Conservation (phyloP, 805 yeast genomes). For the Candida patagonica region DNA sequence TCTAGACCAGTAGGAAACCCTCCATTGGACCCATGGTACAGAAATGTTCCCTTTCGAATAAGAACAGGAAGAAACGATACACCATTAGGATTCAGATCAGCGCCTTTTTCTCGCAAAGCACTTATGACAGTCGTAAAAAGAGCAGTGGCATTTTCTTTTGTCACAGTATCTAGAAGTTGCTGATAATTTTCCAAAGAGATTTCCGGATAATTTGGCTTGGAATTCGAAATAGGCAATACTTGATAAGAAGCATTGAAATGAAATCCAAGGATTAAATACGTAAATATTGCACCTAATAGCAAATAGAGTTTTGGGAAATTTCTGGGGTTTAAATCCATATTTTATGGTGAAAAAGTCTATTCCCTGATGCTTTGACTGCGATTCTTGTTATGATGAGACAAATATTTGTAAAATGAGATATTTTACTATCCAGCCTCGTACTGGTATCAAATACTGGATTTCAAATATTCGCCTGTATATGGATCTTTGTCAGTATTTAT, state of each 20-base stretch:
- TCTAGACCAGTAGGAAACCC: conserved; percentile 39
- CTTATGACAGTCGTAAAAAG: conserved; percentile 43
- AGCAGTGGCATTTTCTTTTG: conserved; percentile 6
- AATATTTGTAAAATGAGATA: too few species aligned
- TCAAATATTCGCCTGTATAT: too few species aligned
- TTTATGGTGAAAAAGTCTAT: too few species aligned
- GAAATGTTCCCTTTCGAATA: conserved; percentile 34
- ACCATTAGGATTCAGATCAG: conserved; percentile 4
- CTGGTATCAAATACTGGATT: too few species aligned
- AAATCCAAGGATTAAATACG: background rate
- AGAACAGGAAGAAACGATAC: conserved; percentile 6
- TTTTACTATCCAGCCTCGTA: too few species aligned
- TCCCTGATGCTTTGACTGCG: too few species aligned
- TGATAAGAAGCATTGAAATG: background rate
- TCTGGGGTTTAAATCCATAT: too few species aligned
- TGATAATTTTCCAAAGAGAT: background rate
- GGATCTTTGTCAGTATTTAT: too few species aligned
- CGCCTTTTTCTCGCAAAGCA: conserved; percentile 18
- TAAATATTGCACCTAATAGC: background rate
- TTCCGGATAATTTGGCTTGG: too few species aligned
- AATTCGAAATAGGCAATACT: conserved; percentile 1
- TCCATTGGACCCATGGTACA: conserved; percentile 44
- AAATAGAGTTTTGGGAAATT: too few species aligned
- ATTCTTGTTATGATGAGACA: too few species aligned
- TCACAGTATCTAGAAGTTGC: background rate